A percentile compares a stretch with the other conserved stretches of the same genome.
Evolutionary conservation across 2,329 filamentous ascomycete genomes (phyloP).

Genomic region (Beauveria scarabaeidicola): DNA sequence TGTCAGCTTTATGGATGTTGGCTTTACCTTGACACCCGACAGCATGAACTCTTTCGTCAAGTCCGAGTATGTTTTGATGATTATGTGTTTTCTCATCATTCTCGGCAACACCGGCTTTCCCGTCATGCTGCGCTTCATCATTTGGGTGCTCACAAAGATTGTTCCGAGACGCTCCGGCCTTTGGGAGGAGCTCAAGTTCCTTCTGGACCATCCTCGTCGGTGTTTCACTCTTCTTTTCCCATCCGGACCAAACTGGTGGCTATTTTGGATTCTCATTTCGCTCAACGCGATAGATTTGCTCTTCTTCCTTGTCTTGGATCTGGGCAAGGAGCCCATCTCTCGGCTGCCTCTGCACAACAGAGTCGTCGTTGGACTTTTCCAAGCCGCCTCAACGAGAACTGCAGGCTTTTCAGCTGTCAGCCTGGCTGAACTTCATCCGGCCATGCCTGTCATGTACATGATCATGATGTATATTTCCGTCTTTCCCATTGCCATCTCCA

Average conservation of each 20-base stretch:
- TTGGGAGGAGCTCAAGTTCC: conserved; percentile 84
- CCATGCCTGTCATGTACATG: conserved; percentile 86
- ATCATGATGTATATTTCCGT: conserved; percentile 99
- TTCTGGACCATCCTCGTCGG: conserved; percentile 88
- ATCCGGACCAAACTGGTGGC: conserved; percentile 85
- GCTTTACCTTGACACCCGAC: conserved; percentile 83
- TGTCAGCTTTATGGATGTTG: conserved; percentile 91
- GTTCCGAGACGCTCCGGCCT: conserved; percentile 58
- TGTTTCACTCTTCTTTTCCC: conserved; percentile 96
- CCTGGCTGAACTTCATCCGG: conserved; percentile 71
- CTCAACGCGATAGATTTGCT: conserved; percentile 81
- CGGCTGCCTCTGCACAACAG: conserved; percentile 62
- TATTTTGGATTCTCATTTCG: conserved; percentile 75
- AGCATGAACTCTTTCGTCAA: conserved; percentile 86
- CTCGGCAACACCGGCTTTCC: conserved; percentile 95
- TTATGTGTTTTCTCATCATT: conserved; percentile 80
- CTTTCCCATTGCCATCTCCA: conserved; percentile 91
- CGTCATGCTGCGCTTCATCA: conserved; percentile 86
- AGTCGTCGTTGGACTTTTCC: conserved; percentile 80
- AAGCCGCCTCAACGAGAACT: conserved; percentile 81
- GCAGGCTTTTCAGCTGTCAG: conserved; percentile 83
- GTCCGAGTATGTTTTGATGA: conserved; percentile 64
- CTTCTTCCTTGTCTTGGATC: conserved; percentile 86
- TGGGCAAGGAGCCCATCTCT: conserved; percentile 63
- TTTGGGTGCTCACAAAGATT: conserved; percentile 68